phyloP scores from a whole-genome alignment of 2,329 filamentous ascomycete genomes.

The Diaporthe sp. region DNA sequence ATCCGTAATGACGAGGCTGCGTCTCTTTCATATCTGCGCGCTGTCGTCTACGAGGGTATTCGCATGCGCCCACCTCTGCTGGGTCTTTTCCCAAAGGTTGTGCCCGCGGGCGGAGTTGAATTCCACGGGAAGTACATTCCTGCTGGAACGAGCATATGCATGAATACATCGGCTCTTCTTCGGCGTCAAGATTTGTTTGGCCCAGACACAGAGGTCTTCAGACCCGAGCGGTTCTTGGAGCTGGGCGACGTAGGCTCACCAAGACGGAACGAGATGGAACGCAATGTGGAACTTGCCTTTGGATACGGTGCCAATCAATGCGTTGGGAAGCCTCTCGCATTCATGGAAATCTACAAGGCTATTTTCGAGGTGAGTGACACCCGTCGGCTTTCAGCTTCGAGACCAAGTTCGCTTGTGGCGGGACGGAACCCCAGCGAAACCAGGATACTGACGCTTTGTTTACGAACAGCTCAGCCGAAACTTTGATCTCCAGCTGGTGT shows the following conservation, averaged over 20 bases:
- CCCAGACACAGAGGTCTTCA: constrained; percentile 68
- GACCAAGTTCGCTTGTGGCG: neutral
- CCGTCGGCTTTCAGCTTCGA: neutral
- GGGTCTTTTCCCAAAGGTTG: constrained; percentile 38
- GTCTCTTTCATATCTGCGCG: neutral
- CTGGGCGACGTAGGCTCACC: constrained; percentile 50
- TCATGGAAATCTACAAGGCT: constrained; percentile 58
- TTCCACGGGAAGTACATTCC: neutral
- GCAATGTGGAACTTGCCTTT: constrained; percentile 53
- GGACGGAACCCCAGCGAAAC: no score
- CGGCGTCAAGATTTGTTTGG: constrained; percentile 50
- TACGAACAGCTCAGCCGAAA: neutral
- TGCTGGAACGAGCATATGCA: constrained; percentile 8
- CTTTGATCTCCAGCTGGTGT: constrained; percentile 24
- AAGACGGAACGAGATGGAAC: constrained; percentile 48
- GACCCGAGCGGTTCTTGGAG: constrained; percentile 70
- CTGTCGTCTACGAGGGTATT: constrained; percentile 53
- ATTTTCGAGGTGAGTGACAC: constrained; percentile 52
- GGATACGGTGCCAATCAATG: constrained; percentile 54
- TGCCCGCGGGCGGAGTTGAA: constrained; percentile 1
- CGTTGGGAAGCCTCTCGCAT: constrained; percentile 56
- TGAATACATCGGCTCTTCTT: constrained; percentile 21
- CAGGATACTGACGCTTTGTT: neutral
- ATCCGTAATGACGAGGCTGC: constrained; percentile 9
- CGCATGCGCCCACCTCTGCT: constrained; percentile 51